Conservation (phyloP, 2,329 filamentous ascomycete species). For the Fusarium albosuccineum region DNA sequence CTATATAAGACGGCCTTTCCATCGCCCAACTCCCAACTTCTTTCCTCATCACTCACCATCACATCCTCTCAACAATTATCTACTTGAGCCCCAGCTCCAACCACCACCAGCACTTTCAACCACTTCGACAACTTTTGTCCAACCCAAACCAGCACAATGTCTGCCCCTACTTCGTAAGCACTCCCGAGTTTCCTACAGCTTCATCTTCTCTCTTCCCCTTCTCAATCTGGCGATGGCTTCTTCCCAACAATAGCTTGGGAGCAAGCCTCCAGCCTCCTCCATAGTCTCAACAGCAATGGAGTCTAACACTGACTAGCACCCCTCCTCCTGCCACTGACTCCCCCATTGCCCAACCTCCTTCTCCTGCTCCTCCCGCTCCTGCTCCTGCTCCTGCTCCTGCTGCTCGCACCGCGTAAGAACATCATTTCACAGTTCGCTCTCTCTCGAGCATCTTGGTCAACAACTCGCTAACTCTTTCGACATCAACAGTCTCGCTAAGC, state of each 20-base stretch:
- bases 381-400: constrained; percentile 36
- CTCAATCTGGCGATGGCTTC: not conserved
- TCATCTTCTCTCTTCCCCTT: not conserved
- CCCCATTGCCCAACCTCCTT: constrained; percentile 39
- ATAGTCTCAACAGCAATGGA: constrained; percentile 19
- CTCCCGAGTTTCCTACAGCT: constrained; percentile 1
- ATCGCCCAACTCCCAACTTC: constrained; percentile 23
- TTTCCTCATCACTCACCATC: constrained; percentile 41
- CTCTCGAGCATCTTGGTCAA: not conserved
- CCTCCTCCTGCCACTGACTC: constrained; percentile 38
- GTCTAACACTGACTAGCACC: constrained; percentile 43
- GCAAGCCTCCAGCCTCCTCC: constrained; percentile 10
- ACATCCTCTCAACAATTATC: constrained; percentile 42
- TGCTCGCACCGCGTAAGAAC: constrained; percentile 34
- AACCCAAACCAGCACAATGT: constrained; percentile 42
- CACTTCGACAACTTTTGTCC: constrained; percentile 35
- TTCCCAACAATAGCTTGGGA: not conserved
- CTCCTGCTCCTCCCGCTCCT: constrained; percentile 30
- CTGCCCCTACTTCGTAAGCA: constrained; percentile 46
- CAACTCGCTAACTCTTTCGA: constrained; percentile 25
- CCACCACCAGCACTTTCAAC: constrained; percentile 28
- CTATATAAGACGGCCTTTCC: constrained; percentile 44
- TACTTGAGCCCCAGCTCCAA: constrained; percentile 40
- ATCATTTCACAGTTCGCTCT: constrained; percentile 11
- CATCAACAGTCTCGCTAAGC: constrained; percentile 44